phyloP scores from a whole-genome alignment of 108 stramenopile species.

The Conticribra weissflogii region DNA sequence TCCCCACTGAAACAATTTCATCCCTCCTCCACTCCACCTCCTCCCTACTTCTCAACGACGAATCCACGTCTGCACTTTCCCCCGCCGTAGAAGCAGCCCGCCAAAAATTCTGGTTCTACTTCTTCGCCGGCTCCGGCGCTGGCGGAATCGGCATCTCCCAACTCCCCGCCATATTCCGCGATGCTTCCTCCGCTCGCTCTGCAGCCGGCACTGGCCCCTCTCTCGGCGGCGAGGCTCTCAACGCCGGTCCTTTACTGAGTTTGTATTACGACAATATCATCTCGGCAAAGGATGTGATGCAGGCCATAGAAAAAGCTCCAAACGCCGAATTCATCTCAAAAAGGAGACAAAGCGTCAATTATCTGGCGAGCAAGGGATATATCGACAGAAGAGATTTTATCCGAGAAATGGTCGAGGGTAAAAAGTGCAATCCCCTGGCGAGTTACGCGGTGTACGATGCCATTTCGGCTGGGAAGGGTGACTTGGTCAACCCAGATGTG shows the following conservation, averaged over 20 bases:
- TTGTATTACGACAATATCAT: conserved; percentile 46
- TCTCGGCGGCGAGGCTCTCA: conserved; percentile 20
- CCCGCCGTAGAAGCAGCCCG: conserved; percentile 23
- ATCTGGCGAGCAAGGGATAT: conserved; percentile 48
- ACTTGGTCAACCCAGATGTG: conserved; percentile 43
- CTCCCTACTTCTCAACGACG: background rate
- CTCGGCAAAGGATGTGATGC: conserved; percentile 18
- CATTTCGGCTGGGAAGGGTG: conserved; percentile 47
- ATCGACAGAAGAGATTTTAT: conserved; percentile 47
- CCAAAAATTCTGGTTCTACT: conserved; percentile 53
- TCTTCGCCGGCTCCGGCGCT: conserved; percentile 49
- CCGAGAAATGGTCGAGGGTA: conserved; percentile 27
- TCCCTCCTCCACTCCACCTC: background rate
- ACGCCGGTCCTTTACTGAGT: conserved; percentile 44
- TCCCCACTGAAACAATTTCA: background rate
- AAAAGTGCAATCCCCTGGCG: conserved; percentile 46
- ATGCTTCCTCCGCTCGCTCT: conserved; percentile 29
- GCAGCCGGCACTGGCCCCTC: conserved; percentile 21
- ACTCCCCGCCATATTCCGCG: conserved; percentile 41
- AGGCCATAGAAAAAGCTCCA: conserved; percentile 38
- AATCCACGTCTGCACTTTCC: background rate
- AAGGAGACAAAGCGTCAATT: conserved; percentile 29
- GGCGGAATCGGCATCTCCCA: conserved; percentile 54
- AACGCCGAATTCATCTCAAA: conserved; percentile 33
- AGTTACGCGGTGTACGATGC: conserved; percentile 48